Conservation (phyloP, 2,329 filamentous ascomycete species). For the Arthrobotrys sphaeroides region DNA sequence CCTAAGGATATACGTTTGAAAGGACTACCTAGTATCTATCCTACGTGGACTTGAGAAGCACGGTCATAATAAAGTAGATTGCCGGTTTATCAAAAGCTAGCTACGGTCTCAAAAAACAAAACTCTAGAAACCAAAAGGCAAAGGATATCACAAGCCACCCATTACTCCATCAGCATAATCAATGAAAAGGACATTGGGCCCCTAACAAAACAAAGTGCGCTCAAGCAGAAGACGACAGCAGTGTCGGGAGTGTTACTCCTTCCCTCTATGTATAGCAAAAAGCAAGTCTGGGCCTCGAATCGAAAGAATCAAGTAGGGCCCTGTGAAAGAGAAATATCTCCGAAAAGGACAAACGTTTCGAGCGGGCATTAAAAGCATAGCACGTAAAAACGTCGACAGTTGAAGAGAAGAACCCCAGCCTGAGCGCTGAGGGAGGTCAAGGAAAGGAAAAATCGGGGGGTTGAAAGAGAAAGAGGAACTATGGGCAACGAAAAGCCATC, state of each 20-base stretch:
- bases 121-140: slow-evolving; percentile 2
- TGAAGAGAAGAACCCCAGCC: too few species aligned
- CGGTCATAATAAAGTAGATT: background rate
- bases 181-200: background rate
- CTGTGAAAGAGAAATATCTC: background rate
- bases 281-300: slow-evolving; percentile 14
- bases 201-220: background rate
- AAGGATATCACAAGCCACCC: slow-evolving; percentile 16
- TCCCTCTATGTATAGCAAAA: slow-evolving; percentile 21
- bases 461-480: background rate
- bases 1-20: too few species aligned
- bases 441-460: background rate
- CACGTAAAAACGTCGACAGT: background rate
- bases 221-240: background rate
- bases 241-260: background rate
- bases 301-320: background rate
- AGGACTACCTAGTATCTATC: background rate
- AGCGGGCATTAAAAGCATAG: slow-evolving; percentile 47
- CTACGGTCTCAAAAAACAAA: background rate
- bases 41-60: background rate
- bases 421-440: too few species aligned
- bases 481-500: slow-evolving; percentile 1
- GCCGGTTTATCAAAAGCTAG: background rate
- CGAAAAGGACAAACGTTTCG: slow-evolving; percentile 11
- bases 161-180: slow-evolving; percentile 22